These are phyloP conservation scores for Fusarium irregulare DNA, from an alignment of 2,329 filamentous ascomycete species.

Conservation along the genomic window DNA sequence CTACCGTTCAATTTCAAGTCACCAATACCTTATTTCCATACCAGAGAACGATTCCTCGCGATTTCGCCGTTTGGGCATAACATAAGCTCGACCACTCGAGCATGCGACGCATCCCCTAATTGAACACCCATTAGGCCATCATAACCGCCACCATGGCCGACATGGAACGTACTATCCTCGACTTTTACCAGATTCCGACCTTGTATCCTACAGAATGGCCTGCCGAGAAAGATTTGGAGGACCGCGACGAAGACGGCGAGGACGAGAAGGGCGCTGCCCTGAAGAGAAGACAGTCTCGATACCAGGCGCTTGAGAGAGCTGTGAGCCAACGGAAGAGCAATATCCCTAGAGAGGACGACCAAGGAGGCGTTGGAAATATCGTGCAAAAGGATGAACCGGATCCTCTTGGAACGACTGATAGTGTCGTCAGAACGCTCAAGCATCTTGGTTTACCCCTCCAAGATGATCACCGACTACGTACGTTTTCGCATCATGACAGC, in stretches of 20 bases:
- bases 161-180: constrained; percentile 80
- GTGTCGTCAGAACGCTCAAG: constrained; percentile 83
- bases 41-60: background rate
- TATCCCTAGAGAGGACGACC: constrained; percentile 73
- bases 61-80: constrained; percentile 15
- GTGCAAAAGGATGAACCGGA: constrained; percentile 94
- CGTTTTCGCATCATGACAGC: constrained; percentile 49
- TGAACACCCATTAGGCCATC: constrained; percentile 28
- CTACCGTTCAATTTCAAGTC: background rate
- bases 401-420: constrained; percentile 87
- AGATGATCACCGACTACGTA: constrained; percentile 82
- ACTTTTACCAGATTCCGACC: constrained; percentile 87
- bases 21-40: background rate
- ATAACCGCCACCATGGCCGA: constrained; percentile 67
- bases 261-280: constrained; percentile 63
- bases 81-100: constrained; percentile 14
- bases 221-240: constrained; percentile 77
- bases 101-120: constrained; percentile 35
- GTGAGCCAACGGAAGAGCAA: constrained; percentile 75
- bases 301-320: constrained; percentile 83
- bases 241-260: constrained; percentile 67
- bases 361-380: constrained; percentile 76
- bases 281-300: constrained; percentile 78
- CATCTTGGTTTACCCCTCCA: constrained; percentile 83
- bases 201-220: constrained; percentile 89